Percentiles rank a stretch among this genome's conserved stretches.
Evolutionary conservation across 208 protist genomes (phyloP).

Genomic region (Acanthamoeba divionensis): DNA sequence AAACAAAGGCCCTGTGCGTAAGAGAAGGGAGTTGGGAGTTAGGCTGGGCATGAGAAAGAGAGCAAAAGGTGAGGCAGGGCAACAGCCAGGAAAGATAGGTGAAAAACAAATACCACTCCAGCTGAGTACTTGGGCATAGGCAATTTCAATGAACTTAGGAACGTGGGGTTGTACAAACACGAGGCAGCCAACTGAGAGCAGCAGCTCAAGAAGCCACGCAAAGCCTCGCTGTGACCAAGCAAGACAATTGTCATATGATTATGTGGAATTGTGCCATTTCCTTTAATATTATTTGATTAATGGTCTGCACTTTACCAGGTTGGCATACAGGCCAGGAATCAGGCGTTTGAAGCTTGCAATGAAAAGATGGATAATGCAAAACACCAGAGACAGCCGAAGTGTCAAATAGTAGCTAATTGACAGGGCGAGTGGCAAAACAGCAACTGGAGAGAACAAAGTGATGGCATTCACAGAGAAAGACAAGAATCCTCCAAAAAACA

Average conservation of each 20-base stretch:
- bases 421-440: background rate
- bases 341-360: background rate
- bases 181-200: background rate
- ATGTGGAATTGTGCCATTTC: background rate
- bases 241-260: background rate
- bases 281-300: background rate
- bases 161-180: conserved; percentile 35
- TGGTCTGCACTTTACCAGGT: background rate
- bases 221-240: background rate
- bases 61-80: background rate
- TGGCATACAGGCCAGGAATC: conserved; percentile 1
- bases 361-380: background rate
- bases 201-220: background rate
- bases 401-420: background rate
- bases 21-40: background rate
- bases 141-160: background rate
- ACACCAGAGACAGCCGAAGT: background rate
- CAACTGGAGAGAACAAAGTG: background rate
- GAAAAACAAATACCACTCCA: background rate
- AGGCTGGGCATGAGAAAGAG: background rate
- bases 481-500: too few species aligned
- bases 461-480: too few species aligned
- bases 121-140: background rate
- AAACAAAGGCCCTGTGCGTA: background rate
- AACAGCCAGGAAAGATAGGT: background rate